These are phyloP conservation scores for Tillandsia leiboldiana DNA, from an alignment of 176 grass and related monocot genomes.

Conservation along the genomic window DNA sequence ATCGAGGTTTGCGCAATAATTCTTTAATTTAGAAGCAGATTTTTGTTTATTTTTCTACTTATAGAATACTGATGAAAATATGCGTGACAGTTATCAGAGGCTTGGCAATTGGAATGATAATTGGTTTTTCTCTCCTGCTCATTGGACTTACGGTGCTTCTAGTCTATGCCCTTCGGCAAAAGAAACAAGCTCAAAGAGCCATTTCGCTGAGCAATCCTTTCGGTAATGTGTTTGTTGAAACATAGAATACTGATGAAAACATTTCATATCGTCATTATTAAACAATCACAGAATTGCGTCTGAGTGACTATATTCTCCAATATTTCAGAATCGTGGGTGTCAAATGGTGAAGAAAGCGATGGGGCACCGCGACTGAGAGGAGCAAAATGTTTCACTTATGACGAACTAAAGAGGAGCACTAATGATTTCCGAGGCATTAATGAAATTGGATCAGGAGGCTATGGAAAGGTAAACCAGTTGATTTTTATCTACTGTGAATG, in stretches of 20 bases:
- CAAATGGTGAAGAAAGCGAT: slow-evolving; percentile 47
- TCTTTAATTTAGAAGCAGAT: background rate
- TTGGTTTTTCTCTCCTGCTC: slow-evolving; percentile 30
- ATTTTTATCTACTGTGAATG: background rate
- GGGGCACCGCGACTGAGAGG: slow-evolving; percentile 53
- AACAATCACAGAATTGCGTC: no score
- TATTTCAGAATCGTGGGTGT: slow-evolving; percentile 66
- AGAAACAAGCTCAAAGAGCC: slow-evolving; percentile 38
- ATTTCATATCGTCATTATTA: no score
- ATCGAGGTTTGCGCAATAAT: slow-evolving; percentile 21
- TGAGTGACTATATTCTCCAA: slow-evolving; percentile 1
- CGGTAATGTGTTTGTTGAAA: slow-evolving; percentile 31
- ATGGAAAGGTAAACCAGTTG: slow-evolving; percentile 55
- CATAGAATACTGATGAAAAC: background rate
- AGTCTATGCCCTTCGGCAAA: slow-evolving; percentile 39
- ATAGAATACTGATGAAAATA: background rate
- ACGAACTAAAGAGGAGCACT: slow-evolving; percentile 66
- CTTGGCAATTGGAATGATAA: slow-evolving; percentile 35
- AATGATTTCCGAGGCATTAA: slow-evolving; percentile 72
- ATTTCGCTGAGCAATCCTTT: slow-evolving; percentile 38
- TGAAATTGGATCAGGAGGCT: slow-evolving; percentile 63
- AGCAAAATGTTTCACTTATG: slow-evolving; percentile 50
- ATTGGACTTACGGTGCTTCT: slow-evolving; percentile 25
- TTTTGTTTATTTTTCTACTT: slow-evolving; percentile 3
- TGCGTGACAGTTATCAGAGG: slow-evolving; percentile 2